Conservation (phyloP, 177 flowering plant species). For the Vitis hybrid region DNA sequence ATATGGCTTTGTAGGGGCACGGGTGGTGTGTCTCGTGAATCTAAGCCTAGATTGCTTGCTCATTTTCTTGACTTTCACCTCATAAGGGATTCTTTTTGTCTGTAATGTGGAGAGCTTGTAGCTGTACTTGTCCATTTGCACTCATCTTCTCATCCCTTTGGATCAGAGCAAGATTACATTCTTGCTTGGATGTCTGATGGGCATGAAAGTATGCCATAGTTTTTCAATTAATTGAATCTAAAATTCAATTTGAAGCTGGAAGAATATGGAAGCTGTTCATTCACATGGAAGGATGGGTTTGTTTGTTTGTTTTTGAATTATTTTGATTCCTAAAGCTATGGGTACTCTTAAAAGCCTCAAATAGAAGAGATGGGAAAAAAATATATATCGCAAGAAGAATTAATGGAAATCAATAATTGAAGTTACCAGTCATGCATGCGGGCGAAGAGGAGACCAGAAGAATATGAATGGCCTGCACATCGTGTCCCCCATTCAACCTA, state of each 20-base stretch:
- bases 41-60: neutral
- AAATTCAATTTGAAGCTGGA: too few species aligned
- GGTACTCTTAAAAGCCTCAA: too few species aligned
- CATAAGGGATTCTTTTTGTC: constrained; percentile 11
- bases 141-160: too few species aligned
- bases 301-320: too few species aligned
- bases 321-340: neutral
- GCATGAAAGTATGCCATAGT: too few species aligned
- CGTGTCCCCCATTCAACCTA: constrained; percentile 5
- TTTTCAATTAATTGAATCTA: too few species aligned
- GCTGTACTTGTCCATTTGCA: constrained; percentile 9
- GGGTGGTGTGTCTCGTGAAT: neutral
- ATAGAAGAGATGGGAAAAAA: too few species aligned
- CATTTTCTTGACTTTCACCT: neutral
- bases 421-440: neutral
- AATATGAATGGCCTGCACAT: neutral
- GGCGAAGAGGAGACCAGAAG: constrained; percentile 6
- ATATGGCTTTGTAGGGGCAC: neutral
- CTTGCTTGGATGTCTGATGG: too few species aligned
- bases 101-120: neutral
- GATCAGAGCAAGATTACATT: too few species aligned
- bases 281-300: too few species aligned
- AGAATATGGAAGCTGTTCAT: too few species aligned
- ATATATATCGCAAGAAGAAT: neutral
- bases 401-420: too few species aligned